Evolutionary conservation across 495 filamentous ascomycete species (phyloP).

Genomic region (Aspergillus mulundensis): DNA sequence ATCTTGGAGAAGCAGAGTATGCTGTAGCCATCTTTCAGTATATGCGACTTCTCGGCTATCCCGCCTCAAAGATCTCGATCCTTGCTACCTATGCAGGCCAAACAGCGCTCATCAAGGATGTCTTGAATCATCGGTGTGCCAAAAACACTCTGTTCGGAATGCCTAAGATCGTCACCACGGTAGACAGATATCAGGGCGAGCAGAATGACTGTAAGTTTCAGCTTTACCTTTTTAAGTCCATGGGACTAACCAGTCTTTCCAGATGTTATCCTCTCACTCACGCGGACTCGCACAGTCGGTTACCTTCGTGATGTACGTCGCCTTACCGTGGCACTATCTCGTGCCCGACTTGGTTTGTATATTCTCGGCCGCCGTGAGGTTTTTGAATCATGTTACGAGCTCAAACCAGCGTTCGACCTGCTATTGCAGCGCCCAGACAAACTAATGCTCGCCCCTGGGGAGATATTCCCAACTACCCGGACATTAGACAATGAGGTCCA

Average conservation of each 20-base stretch:
- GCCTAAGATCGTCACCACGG: constrained; percentile 86
- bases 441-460: constrained; percentile 73
- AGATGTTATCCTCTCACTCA: constrained; percentile 92
- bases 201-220: constrained; percentile 89
- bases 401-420: constrained; percentile 78
- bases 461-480: constrained; percentile 75
- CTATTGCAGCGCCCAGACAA: constrained; percentile 70
- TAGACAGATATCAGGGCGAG: constrained; percentile 98
- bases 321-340: constrained; percentile 93
- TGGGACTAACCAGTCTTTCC: constrained; percentile 19
- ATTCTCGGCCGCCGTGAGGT: constrained; percentile 86
- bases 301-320: constrained; percentile 92
- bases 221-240: background rate
- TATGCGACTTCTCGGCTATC: constrained; percentile 95
- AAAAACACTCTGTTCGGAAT: constrained; percentile 83
- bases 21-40: constrained; percentile 94
- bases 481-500: constrained; percentile 54
- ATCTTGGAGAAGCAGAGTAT: constrained; percentile 95
- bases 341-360: constrained; percentile 87
- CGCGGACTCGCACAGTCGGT: constrained; percentile 82
- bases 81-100: constrained; percentile 96
- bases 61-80: constrained; percentile 85
- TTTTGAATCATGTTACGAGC: constrained; percentile 84
- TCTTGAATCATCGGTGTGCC: constrained; percentile 78
- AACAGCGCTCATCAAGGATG: constrained; percentile 82